Evolutionary conservation across 345 rosid genomes (phyloP).

Genomic region (Hibiscus syriacus): DNA sequence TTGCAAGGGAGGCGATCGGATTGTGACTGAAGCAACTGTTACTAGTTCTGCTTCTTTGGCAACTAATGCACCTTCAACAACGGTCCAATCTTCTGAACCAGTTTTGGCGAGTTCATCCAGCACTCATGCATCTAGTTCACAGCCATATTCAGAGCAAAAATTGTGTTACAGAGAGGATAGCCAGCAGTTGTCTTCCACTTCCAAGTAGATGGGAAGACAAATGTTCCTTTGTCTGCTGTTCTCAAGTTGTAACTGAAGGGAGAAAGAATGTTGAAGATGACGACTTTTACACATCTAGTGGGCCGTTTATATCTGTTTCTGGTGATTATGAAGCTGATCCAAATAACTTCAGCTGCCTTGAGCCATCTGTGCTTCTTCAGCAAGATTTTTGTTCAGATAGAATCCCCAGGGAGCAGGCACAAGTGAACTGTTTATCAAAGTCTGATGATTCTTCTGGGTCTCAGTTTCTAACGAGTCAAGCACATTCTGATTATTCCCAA

Average conservation of each 20-base stretch:
- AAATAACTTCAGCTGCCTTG: slow-evolving; percentile 33
- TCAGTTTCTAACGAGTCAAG: slow-evolving; percentile 60
- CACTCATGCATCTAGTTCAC: not conserved
- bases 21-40: slow-evolving; percentile 19
- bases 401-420: slow-evolving; percentile 63
- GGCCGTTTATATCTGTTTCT: no score
- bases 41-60: slow-evolving; percentile 23
- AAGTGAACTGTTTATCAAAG: slow-evolving; percentile 71
- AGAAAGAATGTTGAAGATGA: slow-evolving; percentile 36
- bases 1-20: slow-evolving; percentile 30
- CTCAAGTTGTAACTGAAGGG: slow-evolving; percentile 42
- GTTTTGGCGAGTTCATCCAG: not conserved
- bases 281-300: no score
- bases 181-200: slow-evolving; percentile 23
- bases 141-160: not conserved
- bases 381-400: slow-evolving; percentile 75
- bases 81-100: slow-evolving; percentile 15
- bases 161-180: not conserved
- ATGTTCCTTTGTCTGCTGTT: slow-evolving; percentile 22
- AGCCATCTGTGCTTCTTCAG: slow-evolving; percentile 53
- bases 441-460: slow-evolving; percentile 82
- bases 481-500: slow-evolving; percentile 43
- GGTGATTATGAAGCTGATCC: no score
- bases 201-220: slow-evolving; percentile 25
- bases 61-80: slow-evolving; percentile 15